These are phyloP conservation scores for Gnomoniopsis smithogilvyi DNA, from an alignment of 2,329 filamentous ascomycete genomes.

Conservation along the genomic window DNA sequence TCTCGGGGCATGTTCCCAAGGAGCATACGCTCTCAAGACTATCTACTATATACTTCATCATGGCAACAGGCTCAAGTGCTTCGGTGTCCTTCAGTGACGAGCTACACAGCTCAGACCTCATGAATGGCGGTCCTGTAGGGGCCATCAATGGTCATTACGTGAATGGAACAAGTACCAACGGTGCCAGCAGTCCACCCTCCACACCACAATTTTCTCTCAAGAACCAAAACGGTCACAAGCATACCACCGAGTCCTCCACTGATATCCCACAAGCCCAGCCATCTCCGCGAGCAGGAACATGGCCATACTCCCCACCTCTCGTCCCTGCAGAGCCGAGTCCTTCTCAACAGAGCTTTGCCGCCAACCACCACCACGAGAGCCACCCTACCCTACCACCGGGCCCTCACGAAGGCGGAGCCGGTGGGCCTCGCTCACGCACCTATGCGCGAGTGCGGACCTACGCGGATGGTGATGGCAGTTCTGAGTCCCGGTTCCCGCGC, in stretches of 20 bases:
- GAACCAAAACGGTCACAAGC: neutral
- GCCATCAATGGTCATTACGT: slow-evolving; percentile 1
- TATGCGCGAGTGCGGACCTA: slow-evolving; percentile 27
- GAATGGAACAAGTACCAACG: slow-evolving; percentile 13
- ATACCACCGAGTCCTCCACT: neutral
- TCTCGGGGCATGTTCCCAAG: too few relatives aligned
- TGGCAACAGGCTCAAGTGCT: neutral
- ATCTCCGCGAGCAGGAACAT: slow-evolving; percentile 8
- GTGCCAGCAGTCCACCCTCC: slow-evolving; percentile 9
- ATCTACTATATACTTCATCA: neutral
- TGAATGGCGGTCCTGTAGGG: slow-evolving; percentile 12
- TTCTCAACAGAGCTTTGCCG: neutral
- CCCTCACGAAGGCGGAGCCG: slow-evolving; percentile 30
- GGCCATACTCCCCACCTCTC: slow-evolving; percentile 8
- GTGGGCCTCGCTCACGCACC: slow-evolving; percentile 30
- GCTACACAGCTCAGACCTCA: neutral
- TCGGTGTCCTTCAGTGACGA: neutral
- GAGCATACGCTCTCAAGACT: neutral
- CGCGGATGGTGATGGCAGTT: slow-evolving; percentile 22
- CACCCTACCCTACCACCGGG: slow-evolving; percentile 27
- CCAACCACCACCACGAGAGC: slow-evolving; percentile 14
- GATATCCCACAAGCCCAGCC: neutral
- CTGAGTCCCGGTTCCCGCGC: slow-evolving; percentile 40
- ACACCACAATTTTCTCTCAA: slow-evolving; percentile 2
- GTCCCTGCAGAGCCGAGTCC: neutral